Evolutionary conservation across 192 early-diverging fungal species (phyloP), one percentile per base, ranked within the genome.

Genomic region (Entomortierella chlamydospora): DNA sequence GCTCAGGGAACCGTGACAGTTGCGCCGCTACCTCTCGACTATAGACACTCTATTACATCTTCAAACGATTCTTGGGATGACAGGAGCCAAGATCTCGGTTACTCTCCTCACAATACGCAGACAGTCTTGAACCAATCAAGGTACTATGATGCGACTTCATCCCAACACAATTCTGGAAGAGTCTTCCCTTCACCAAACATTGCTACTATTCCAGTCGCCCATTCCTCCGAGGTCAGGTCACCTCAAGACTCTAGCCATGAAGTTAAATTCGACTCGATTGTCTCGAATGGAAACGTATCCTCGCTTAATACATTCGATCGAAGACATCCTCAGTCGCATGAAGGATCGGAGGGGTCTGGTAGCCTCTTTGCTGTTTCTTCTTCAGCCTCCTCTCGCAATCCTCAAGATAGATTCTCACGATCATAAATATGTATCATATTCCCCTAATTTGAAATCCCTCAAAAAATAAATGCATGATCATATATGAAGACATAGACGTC

Each of bases 301-400:
- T 22, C 31, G 22, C 23, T 79, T n/a, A 79, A 79, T 22, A 61
- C 76, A 5, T 65, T 70, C 58, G 76, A 79, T 11, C 54, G 76
- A 11, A 51, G 76, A 17, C 57, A 65, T 18, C 76, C 76, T 1
- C 76, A 79, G 53, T 31, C 41, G 41, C 26, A 51, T 13, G 68
- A 70, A 3, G 58, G 43, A 37, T 15, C 11, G 5, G 29, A 53
- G 8, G 50, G 42, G 4, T 28, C 26, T 3, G 68, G 59, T 50
- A 70, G 76, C 34, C 4, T 68, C 57, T 47, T 68, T 57, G 17
- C 45, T 55, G 2, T 59, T 45, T 17, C 31, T 8, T 30, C 30
- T 63, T n/a, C n/a, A 42, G 47, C 41, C 34, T 15, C 13, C 60
- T 39, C 54, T 59, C 73, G 18, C 64, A 53, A 50, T 29, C 61